A percentile compares a stretch with the other conserved stretches of the same genome.
Evolutionary conservation across 257 asterid genomes (phyloP).

Genomic region (Scutellaria galericulata): DNA sequence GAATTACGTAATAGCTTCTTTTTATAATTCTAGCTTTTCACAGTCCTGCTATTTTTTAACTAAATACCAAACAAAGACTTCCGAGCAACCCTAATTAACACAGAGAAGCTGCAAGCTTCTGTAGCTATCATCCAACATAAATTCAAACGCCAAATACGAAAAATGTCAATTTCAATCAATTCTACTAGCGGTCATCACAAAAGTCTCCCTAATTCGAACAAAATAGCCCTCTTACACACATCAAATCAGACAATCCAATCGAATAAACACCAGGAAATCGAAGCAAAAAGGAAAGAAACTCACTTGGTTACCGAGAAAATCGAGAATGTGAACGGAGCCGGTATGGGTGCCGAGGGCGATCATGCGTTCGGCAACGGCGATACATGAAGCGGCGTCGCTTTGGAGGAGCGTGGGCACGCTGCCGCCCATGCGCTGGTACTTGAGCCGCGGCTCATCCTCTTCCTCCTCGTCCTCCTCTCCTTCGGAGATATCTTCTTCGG

Average conservation of each 20-base stretch:
- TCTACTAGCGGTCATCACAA: conserved; percentile 29
- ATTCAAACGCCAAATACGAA: conserved; percentile 4
- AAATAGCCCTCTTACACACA: conserved; percentile 2
- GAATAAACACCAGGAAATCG: background rate
- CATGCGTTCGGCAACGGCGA: conserved; percentile 94
- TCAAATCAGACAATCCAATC: conserved; percentile 22
- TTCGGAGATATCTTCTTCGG: conserved; percentile 65
- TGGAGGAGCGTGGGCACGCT: conserved; percentile 85
- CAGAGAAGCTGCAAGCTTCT: background rate
- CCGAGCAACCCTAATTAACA: background rate
- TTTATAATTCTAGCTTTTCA: background rate
- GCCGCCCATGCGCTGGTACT: conserved; percentile 99
- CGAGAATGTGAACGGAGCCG: conserved; percentile 90
- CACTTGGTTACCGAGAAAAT: conserved; percentile 96
- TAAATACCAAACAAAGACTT: conserved; percentile 25
- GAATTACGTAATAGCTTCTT: conserved; percentile 7
- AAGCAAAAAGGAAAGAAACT: conserved; percentile 26
- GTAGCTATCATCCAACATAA: background rate
- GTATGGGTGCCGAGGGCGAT: conserved; percentile 91
- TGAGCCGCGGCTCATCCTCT: conserved; percentile 88
- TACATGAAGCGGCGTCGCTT: conserved; percentile 87
- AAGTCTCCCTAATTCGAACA: background rate
- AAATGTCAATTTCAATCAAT: conserved; percentile 27
- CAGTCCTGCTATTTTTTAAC: conserved; percentile 11
- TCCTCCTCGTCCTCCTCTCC: conserved; percentile 65